Percentiles rank a stretch among this genome's conserved stretches.
These are phyloP conservation scores for Hymenoscyphus occultus DNA, from an alignment of 2,329 filamentous ascomycete genomes.

Conservation along the genomic window DNA sequence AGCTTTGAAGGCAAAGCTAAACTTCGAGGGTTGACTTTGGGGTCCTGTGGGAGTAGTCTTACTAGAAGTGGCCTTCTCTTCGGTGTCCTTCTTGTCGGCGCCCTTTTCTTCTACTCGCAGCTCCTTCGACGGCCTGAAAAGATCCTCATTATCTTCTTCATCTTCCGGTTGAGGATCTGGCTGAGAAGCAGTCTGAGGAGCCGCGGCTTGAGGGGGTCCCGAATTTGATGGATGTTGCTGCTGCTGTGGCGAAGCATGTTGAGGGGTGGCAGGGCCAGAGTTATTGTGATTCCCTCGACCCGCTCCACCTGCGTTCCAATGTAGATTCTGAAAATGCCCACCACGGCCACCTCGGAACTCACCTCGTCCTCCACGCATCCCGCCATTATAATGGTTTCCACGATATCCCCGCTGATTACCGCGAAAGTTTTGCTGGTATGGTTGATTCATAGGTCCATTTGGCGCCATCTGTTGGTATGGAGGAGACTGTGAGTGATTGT, in stretches of 20 bases:
- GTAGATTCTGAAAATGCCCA: constrained; percentile 62
- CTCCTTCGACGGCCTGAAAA: constrained; percentile 63
- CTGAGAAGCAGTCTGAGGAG: constrained; percentile 32
- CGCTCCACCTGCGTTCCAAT: constrained; percentile 64
- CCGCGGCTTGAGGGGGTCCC: constrained; percentile 24
- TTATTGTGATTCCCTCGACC: constrained; percentile 46
- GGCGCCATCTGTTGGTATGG: constrained; percentile 53
- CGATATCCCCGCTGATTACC: constrained; percentile 57
- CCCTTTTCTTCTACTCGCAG: constrained; percentile 59
- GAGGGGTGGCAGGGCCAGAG: constrained; percentile 36
- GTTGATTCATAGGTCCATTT: constrained; percentile 54
- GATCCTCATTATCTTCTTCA: constrained; percentile 53
- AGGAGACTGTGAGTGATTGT: constrained; percentile 43
- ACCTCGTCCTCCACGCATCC: constrained; percentile 37
- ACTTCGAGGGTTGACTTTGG: constrained; percentile 57
- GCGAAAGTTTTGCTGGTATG: constrained; percentile 40
- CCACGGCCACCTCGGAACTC: constrained; percentile 52
- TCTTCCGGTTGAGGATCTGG: constrained; percentile 35
- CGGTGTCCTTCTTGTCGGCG: constrained; percentile 46
- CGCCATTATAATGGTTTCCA: constrained; percentile 52
- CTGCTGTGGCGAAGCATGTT: constrained; percentile 34
- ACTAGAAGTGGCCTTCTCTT: constrained; percentile 51
- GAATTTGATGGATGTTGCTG: constrained; percentile 30
- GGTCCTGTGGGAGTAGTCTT: constrained; percentile 47
- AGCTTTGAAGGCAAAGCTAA: constrained; percentile 90